Evolutionary conservation across 306 rosid genomes (phyloP).

Genomic region (Vachellia pachyceras): DNA sequence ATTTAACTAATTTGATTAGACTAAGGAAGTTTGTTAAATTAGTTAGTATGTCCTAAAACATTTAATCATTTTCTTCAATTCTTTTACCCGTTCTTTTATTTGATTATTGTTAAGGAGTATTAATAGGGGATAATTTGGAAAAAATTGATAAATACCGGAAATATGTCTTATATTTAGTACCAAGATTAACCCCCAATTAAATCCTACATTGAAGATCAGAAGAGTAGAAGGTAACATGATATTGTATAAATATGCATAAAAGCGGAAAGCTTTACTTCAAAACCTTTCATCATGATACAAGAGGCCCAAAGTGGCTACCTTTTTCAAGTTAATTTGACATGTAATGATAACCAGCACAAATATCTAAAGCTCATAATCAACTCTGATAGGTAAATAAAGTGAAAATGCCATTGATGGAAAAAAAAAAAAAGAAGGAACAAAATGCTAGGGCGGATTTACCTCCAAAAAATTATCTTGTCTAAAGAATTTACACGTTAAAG

Average conservation of each 20-base stretch:
- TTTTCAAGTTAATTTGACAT: constrained; percentile 14
- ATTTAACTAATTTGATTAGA: too few species aligned
- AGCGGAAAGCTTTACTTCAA: constrained; percentile 17
- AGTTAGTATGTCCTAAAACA: too few species aligned
- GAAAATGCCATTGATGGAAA: constrained; percentile 1
- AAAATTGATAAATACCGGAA: too few species aligned
- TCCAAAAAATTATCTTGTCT: constrained; percentile 88
- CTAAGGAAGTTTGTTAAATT: too few species aligned
- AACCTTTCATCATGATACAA: not conserved
- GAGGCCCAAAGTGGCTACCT: not conserved
- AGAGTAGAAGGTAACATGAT: not conserved
- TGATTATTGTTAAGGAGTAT: too few species aligned
- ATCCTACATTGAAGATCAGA: too few species aligned
- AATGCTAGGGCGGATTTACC: constrained; percentile 52
- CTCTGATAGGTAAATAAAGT: not conserved
- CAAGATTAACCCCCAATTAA: too few species aligned
- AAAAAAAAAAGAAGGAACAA: not conserved
- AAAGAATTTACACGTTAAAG: constrained; percentile 83
- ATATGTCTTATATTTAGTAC: too few species aligned
- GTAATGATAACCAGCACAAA: constrained; percentile 4
- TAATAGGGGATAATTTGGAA: too few species aligned
- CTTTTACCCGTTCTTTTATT: too few species aligned
- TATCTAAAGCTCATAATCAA: constrained; percentile 19
- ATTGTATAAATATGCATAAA: not conserved
- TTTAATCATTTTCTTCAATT: too few species aligned